Evolutionary conservation across 345 rosid genomes (phyloP).

Genomic region (Noccaea bulbosa): DNA sequence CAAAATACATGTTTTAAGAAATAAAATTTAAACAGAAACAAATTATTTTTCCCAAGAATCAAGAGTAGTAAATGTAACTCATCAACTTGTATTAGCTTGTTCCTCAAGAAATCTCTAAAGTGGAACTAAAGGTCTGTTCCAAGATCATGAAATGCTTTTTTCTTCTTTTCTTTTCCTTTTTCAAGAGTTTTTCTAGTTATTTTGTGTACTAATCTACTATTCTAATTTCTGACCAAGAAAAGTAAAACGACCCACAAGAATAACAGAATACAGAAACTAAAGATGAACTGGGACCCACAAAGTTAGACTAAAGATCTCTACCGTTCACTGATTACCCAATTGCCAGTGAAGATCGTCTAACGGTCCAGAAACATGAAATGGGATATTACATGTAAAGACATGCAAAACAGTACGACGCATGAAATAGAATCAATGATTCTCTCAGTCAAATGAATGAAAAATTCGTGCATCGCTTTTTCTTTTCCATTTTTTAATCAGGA

Average conservation of each 20-base stretch:
- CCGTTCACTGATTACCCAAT: slow-evolving; percentile 13
- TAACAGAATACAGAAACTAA: slow-evolving; percentile 29
- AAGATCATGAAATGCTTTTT: slow-evolving; percentile 17
- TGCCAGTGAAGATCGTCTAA: slow-evolving; percentile 12
- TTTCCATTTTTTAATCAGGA: background rate
- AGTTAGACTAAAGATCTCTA: background rate
- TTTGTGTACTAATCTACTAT: slow-evolving; percentile 10
- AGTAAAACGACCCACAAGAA: slow-evolving; percentile 5
- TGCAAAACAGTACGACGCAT: slow-evolving; percentile 24
- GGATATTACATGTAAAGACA: slow-evolving; percentile 25
- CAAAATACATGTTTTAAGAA: no score
- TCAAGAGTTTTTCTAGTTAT: background rate
- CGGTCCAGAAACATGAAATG: slow-evolving; percentile 3
- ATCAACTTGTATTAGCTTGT: slow-evolving; percentile 30
- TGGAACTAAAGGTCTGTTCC: slow-evolving; percentile 17
- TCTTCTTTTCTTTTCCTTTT: background rate
- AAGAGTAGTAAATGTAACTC: slow-evolving; percentile 11
- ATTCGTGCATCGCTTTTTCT: background rate
- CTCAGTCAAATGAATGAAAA: slow-evolving; percentile 30
- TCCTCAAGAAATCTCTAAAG: slow-evolving; percentile 41
- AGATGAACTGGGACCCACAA: slow-evolving; percentile 2
- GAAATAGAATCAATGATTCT: slow-evolving; percentile 9
- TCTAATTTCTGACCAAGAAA: slow-evolving; percentile 17
- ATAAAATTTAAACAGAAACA: background rate
- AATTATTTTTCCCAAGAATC: background rate